Evolutionary conservation across 495 filamentous ascomycete genomes (phyloP).

Genomic region (Barbatosphaeria neglecta): DNA sequence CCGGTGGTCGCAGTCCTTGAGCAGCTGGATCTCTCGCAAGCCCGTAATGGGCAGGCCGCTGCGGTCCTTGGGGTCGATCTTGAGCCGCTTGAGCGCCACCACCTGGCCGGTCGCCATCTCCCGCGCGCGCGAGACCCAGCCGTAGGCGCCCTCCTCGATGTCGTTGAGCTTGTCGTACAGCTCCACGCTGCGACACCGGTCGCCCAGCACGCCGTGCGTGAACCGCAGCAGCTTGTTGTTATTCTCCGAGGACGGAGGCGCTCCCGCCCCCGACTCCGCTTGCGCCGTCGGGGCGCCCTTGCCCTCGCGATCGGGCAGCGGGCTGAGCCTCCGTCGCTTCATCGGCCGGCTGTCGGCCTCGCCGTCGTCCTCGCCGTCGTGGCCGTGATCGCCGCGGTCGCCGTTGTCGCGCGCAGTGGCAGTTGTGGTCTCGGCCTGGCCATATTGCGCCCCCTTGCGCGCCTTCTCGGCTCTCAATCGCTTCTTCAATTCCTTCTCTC

Average conservation of each 20-base stretch:
- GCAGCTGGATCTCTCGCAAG: conserved; percentile 66
- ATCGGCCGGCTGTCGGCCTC: conserved; percentile 31
- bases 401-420: too few species aligned
- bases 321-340: conserved; percentile 45
- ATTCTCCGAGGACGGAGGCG: too few species aligned
- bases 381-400: conserved; percentile 4
- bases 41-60: conserved; percentile 91
- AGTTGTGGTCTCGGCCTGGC: conserved; percentile 22
- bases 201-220: conserved; percentile 54
- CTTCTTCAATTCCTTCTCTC: conserved; percentile 84
- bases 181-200: conserved; percentile 63
- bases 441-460: conserved; percentile 52
- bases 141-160: conserved; percentile 95
- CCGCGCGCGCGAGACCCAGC: conserved; percentile 78
- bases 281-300: conserved; percentile 3
- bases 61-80: conserved; percentile 66
- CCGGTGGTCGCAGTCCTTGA: conserved; percentile 45
- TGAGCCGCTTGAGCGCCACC: conserved; percentile 88
- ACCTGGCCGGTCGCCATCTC: conserved; percentile 73
- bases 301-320: conserved; percentile 24
- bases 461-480: conserved; percentile 77
- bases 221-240: conserved; percentile 54
- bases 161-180: conserved; percentile 88
- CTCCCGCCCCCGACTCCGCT: conserved; percentile 13
- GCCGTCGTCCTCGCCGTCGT: conserved; percentile 17